phyloP scores from a whole-genome alignment of 495 filamentous ascomycete genomes.

The Daldinia vernicosa region DNA sequence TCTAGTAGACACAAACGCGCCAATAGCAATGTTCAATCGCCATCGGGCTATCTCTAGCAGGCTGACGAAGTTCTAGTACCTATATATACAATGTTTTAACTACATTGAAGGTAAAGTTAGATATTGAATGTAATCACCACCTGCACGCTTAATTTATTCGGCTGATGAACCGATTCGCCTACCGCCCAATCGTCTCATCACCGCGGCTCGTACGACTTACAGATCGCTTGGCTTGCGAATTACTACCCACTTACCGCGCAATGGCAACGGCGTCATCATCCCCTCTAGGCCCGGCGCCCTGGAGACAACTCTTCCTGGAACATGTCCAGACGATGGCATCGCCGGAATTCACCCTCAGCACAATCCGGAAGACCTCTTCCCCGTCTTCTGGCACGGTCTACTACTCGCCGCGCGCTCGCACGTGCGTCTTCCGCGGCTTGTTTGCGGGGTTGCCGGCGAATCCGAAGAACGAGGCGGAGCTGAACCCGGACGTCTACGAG shows the following conservation, averaged over 20 bases:
- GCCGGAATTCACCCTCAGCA: constrained; percentile 77
- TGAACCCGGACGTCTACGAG: constrained; percentile 73
- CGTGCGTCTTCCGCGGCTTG: constrained; percentile 80
- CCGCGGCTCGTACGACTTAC: constrained; percentile 30
- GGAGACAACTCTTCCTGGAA: constrained; percentile 71
- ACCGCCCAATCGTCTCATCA: constrained; percentile 14
- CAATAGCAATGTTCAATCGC: neutral
- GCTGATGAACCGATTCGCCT: constrained; percentile 27
- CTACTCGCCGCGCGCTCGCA: constrained; percentile 56
- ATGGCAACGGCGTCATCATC: constrained; percentile 38
- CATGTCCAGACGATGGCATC: constrained; percentile 68
- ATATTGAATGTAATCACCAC: neutral
- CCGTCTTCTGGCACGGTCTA: constrained; percentile 12
- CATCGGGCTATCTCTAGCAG: neutral
- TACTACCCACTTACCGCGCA: neutral
- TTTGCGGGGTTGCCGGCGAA: constrained; percentile 75
- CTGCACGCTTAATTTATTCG: constrained; percentile 1
- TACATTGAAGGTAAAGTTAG: neutral
- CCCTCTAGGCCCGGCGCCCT: constrained; percentile 55
- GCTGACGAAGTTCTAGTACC: neutral
- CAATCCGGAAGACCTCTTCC: constrained; percentile 59
- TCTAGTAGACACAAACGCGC: neutral
- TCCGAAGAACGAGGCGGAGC: constrained; percentile 64
- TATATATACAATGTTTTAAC: neutral
- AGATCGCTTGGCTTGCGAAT: constrained; percentile 2